phyloP scores from a whole-genome alignment of 192 early-diverging fungal genomes.

The Coemansia pectinata region DNA sequence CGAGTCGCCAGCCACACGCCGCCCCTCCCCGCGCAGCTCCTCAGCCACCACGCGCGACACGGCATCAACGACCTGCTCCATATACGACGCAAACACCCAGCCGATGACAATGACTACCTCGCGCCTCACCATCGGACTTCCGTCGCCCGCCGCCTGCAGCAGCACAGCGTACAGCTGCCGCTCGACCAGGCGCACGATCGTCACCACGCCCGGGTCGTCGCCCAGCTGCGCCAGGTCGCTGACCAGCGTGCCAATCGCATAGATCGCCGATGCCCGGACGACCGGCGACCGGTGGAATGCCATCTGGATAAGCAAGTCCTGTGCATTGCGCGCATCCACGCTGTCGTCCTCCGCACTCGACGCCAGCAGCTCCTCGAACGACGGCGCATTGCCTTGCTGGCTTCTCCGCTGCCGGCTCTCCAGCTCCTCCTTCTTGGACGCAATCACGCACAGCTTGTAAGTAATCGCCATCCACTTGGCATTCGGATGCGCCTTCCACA shows the following conservation, averaged over 20 bases:
- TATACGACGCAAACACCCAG: conserved; percentile 68
- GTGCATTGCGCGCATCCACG: conserved; percentile 44
- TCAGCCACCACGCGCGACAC: conserved; percentile 59
- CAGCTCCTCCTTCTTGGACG: conserved; percentile 47
- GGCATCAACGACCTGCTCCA: conserved; percentile 63
- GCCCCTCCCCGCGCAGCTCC: conserved; percentile 41
- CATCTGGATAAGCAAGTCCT: conserved; percentile 45
- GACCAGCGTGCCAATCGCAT: conserved; percentile 74
- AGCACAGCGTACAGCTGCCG: conserved; percentile 61
- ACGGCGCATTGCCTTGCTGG: conserved; percentile 13
- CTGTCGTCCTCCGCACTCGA: conserved; percentile 43
- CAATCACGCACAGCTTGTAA: conserved; percentile 71
- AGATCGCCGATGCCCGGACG: conserved; percentile 84
- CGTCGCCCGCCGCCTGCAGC: conserved; percentile 69
- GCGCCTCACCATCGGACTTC: conserved; percentile 84
- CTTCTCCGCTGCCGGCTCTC: conserved; percentile 12
- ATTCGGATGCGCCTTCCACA: conserved; percentile 77
- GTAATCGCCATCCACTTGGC: conserved; percentile 58
- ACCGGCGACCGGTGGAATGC: conserved; percentile 59
- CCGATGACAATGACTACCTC: conserved; percentile 83
- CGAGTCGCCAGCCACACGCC: conserved; percentile 13
- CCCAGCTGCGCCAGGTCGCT: conserved; percentile 59
- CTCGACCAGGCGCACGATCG: conserved; percentile 71
- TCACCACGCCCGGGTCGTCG: conserved; percentile 65
- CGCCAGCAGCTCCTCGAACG: conserved; percentile 51